Evolutionary conservation across 2,329 filamentous ascomycete species (phyloP), one percentile per base, ranked within the genome.

Genomic region (Rhytidhysteron rufulum): DNA sequence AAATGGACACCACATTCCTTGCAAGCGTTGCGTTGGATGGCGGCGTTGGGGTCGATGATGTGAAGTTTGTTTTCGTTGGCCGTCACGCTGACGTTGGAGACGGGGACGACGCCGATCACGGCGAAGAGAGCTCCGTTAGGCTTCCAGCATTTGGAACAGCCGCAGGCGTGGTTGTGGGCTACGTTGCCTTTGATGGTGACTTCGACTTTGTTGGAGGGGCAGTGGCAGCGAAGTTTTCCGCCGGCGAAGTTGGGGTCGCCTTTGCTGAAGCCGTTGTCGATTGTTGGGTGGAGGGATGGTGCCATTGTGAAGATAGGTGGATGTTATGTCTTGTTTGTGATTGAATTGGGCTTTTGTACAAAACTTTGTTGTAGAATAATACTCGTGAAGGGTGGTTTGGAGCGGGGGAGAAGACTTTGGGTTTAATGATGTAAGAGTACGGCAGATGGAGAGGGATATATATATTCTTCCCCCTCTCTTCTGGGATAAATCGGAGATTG

Each of bases 111-210:
- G 42, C 67, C 81, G 34, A 86, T 72, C 50, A 85, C 55, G 44
- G 77, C 77, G 71, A 86, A 85, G 45, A 85, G 73, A 1, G 80
- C 72, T 21, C 78, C 78, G 2, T 63, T 42, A 4, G 82, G 82
- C 63, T 85, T 86, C 80, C 80, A 86, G 74, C 82, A 85, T 62
- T 85, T 82, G 40, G 80, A 83, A 67, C 82, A 85, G 47, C 82
- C 82, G 64, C 82, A 85, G 40, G 79, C 80, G 65, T 86, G 82
- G 70, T 86, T 85, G 70, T 85, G 80, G 2, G 72, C 67, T 41
- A 86, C 76, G 51, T 84, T 78, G 57, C 74, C 68, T 42, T 53
- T 60, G 29, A 85, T 70, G 0, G 71, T 73, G 17, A 85, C 71
- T 53, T 79, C 74, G 43, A 85, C 77, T 19, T 74, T 75, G 58